A percentile compares a stretch with the other conserved stretches of the same genome.
phyloP scores from a whole-genome alignment of 345 rosid species.

The Draba incana region DNA sequence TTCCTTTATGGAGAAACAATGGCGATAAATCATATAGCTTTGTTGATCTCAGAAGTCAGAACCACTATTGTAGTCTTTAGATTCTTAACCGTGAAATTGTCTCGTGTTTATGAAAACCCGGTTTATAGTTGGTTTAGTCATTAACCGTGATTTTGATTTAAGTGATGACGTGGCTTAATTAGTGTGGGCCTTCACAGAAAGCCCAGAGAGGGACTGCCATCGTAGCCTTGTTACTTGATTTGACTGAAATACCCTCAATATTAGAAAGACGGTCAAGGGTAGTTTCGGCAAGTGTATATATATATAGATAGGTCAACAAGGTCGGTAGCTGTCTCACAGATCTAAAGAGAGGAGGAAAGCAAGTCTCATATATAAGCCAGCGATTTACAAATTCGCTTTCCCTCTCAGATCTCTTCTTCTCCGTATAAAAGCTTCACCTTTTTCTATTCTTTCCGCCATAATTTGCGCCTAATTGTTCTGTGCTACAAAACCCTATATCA shows the following conservation, averaged over 20 bases:
- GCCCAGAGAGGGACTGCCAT: background rate
- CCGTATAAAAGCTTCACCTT: constrained; percentile 21
- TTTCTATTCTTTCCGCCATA: background rate
- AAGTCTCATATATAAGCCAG: constrained; percentile 24
- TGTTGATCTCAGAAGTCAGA: background rate
- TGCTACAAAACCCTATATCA: constrained; percentile 31
- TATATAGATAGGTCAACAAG: background rate
- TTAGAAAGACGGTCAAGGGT: constrained; percentile 23
- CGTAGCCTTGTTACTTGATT: fast-evolving
- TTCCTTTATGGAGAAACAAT: constrained; percentile 31
- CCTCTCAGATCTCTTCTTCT: constrained; percentile 25
- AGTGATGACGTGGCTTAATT: background rate
- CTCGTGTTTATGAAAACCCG: background rate
- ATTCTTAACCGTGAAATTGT: background rate
- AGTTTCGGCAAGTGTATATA: constrained; percentile 9
- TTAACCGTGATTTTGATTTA: background rate
- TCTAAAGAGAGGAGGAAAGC: constrained; percentile 26
- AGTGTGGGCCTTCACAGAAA: constrained; percentile 19
- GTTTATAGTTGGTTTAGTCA: background rate
- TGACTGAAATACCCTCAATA: background rate
- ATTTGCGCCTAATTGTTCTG: background rate
- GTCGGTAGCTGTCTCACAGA: constrained; percentile 28
- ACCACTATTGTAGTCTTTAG: no score
- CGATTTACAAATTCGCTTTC: constrained; percentile 36
- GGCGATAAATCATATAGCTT: constrained; percentile 17